Base-by-base conservation (phyloP, 1,284 basidiomycete genomes). In the Nidula niveotomentosa region DNA sequence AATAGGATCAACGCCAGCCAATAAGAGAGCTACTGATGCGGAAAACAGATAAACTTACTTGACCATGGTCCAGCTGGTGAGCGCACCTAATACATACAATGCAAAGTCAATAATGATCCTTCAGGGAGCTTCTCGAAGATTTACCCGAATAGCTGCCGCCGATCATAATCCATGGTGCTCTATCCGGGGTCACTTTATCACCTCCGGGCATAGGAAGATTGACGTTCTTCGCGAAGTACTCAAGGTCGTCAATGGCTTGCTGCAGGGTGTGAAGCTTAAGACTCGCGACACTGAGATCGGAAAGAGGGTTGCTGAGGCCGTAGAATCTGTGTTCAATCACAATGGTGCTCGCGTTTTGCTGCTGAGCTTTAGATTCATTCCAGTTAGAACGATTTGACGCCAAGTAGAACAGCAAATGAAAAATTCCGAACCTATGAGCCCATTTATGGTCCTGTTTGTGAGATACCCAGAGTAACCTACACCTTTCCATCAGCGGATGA, bases 201-300 rank as follows among this genome's bases (percentile, higher is more conserved):
- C 88, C 88, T 46, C 79, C 77, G 0, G 86, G 85, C 80, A 86
- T 85, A 1, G 88, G 83, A 39, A 90, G 74, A 34, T 80, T 69
- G 2, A 83, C 88, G 60, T 80, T 89, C 59, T 84, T 73, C 9
- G 85, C 79, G 62, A 91, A 91, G 69, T 86, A 88, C 41, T 76
- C 84, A 33, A 90, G 68, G 63, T 91, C 88, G 52, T 89, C 82
- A 52, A 88, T 81, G 15, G 85, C 84, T 70, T 90, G 89, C 62
- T 89, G 81, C 48, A 90, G 78, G 2, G 85, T 90, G 63, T 85
- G 83, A 10, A 82, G 63, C 51, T 72, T 69, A 49, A 90, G 72
- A 62, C 81, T 86, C 56, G 77, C 68, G 9, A 80, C 79, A n/a
- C 76, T 80, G 15, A 91, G 76, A 67, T 90, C 77, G 33, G 80